These are phyloP conservation scores for Leptosphaerulina australis DNA, from an alignment of 2,329 filamentous ascomycete genomes.

Conservation along the genomic window DNA sequence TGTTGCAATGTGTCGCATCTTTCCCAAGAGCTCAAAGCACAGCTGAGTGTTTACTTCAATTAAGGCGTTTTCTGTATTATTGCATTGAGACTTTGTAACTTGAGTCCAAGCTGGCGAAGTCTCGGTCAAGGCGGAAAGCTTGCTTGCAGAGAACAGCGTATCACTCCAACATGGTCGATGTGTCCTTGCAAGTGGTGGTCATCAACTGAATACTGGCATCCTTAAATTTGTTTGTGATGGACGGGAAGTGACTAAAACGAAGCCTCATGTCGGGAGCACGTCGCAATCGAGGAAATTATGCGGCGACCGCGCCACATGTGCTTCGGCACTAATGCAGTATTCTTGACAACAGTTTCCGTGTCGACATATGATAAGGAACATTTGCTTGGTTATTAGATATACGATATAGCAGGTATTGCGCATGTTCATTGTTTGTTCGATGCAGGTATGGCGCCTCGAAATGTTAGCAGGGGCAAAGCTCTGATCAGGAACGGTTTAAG, in stretches of 20 bases:
- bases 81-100: no score
- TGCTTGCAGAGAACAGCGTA: neutral
- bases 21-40: no score
- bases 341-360: slow-evolving; percentile 3
- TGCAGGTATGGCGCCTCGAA: neutral
- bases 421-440: neutral
- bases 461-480: neutral
- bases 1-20: no score
- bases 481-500: neutral
- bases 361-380: slow-evolving; percentile 3
- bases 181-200: neutral
- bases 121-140: no score
- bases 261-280: neutral
- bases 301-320: slow-evolving; percentile 4
- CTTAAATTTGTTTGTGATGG: neutral
- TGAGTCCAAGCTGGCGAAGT: no score
- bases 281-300: slow-evolving; percentile 4
- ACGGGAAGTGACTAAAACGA: neutral
- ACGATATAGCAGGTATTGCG: neutral
- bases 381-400: neutral
- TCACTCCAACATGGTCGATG: neutral
- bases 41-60: no score
- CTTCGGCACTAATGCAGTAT: neutral
- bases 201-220: neutral
- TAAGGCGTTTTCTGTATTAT: no score